Percentiles rank a stretch among this genome's conserved stretches.
Evolutionary conservation across 306 rosid species (phyloP).

Genomic region (Amphicarpaea edgeworthii): DNA sequence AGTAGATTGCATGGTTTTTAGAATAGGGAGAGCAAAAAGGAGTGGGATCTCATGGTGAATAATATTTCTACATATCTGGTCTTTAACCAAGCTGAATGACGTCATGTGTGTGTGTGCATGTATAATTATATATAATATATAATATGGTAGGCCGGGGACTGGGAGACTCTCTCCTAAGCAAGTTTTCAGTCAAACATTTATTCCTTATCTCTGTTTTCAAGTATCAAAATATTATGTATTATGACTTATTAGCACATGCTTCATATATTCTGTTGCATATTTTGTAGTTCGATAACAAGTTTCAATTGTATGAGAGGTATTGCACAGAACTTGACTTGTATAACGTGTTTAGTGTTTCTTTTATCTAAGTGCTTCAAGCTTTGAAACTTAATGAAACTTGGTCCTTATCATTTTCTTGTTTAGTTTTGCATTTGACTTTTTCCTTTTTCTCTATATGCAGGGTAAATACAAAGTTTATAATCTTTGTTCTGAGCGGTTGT

Average conservation of each 20-base stretch:
- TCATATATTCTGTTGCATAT: conserved; percentile 32
- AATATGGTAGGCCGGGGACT: neutral
- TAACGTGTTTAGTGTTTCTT: conserved; percentile 25
- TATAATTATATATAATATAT: no score
- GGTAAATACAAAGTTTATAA: conserved; percentile 95
- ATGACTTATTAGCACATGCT: neutral
- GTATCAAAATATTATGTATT: conserved; percentile 8
- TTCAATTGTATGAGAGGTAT: conserved; percentile 16
- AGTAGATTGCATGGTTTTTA: neutral
- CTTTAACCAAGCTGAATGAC: no score
- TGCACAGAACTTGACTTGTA: conserved; percentile 13
- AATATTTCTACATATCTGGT: no score
- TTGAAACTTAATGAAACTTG: conserved; percentile 17
- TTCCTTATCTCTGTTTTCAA: neutral
- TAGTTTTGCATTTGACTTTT: conserved; percentile 43
- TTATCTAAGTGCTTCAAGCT: conserved; percentile 9
- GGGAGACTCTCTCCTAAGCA: neutral
- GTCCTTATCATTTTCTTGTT: conserved; percentile 29
- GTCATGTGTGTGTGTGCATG: no score
- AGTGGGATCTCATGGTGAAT: no score
- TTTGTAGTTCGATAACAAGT: conserved; percentile 16
- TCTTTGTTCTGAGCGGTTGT: conserved; percentile 97
- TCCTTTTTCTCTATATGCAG: conserved; percentile 58
- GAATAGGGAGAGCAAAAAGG: no score
- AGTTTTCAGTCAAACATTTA: neutral